A percentile compares a stretch with the other conserved stretches of the same genome.
Conservation (phyloP, 192 early-diverging fungal species). For the Umbelopsis isabellina region DNA sequence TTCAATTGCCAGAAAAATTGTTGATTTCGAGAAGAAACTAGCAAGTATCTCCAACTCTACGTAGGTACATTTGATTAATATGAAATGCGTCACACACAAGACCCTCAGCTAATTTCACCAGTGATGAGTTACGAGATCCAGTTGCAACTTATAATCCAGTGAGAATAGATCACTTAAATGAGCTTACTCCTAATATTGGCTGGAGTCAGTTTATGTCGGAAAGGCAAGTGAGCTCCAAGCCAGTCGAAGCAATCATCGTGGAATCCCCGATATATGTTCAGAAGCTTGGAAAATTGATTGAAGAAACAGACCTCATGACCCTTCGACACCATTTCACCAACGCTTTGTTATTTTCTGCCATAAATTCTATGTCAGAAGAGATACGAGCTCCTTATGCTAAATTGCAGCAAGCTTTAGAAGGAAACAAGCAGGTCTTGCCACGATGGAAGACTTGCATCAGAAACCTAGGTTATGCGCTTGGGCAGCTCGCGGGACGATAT, state of each 20-base stretch:
- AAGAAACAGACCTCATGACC: slow-evolving; percentile 36
- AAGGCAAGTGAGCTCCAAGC: not conserved
- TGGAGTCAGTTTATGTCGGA: slow-evolving; percentile 45
- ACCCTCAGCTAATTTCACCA: slow-evolving; percentile 26
- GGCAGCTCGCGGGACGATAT: slow-evolving; percentile 2
- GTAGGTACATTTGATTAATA: slow-evolving; percentile 27
- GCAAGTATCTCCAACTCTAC: slow-evolving; percentile 50
- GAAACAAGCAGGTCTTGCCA: slow-evolving; percentile 23
- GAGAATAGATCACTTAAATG: slow-evolving; percentile 34
- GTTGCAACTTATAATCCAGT: slow-evolving; percentile 53
- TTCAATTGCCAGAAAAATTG: slow-evolving; percentile 46
- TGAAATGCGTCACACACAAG: not conserved
- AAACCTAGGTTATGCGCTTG: slow-evolving; percentile 19
- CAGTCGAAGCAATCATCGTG: slow-evolving; percentile 49
- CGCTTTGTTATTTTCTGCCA: not conserved
- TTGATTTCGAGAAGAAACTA: slow-evolving; percentile 60
- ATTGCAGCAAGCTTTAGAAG: not conserved
- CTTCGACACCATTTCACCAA: slow-evolving; percentile 51
- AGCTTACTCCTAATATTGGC: slow-evolving; percentile 41
- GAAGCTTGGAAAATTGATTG: slow-evolving; percentile 43
- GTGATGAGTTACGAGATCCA: slow-evolving; percentile 54
- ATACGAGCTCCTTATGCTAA: not conserved
- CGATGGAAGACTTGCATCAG: slow-evolving; percentile 49
- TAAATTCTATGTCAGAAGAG: not conserved
- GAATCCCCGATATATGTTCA: slow-evolving; percentile 50